These are phyloP conservation scores for Knufia fluminis DNA, from an alignment of 2,329 filamentous ascomycete genomes.

Conservation along the genomic window DNA sequence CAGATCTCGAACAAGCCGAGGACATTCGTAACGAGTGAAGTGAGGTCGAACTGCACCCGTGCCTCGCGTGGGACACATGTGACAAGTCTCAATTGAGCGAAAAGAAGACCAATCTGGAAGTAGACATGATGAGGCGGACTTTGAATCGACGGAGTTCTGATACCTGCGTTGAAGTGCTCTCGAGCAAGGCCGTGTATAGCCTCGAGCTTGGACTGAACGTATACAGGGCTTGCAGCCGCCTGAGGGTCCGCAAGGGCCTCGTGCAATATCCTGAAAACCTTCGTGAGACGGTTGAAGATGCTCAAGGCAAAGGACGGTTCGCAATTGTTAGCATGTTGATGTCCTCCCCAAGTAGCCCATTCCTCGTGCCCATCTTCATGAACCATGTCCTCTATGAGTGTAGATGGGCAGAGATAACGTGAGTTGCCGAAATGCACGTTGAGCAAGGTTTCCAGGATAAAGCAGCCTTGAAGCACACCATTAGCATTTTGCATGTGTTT, in stretches of 20 bases:
- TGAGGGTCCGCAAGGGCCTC: constrained; percentile 1
- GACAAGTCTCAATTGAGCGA: constrained; percentile 5
- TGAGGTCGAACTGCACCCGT: neutral
- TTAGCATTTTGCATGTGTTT: constrained; percentile 27
- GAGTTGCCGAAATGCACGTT: constrained; percentile 37
- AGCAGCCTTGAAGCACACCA: constrained; percentile 43
- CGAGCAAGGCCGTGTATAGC: neutral
- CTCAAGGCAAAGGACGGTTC: constrained; percentile 40
- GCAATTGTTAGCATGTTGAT: constrained; percentile 25
- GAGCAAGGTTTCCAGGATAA: constrained; percentile 45
- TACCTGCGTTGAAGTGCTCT: constrained; percentile 3
- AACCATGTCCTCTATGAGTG: constrained; percentile 33
- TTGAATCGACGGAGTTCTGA: neutral
- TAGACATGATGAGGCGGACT: constrained; percentile 11
- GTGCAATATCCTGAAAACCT: constrained; percentile 24
- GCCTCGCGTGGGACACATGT: neutral
- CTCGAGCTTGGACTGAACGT: constrained; percentile 3
- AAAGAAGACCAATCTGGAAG: constrained; percentile 7
- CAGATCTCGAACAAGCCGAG: constrained; percentile 5
- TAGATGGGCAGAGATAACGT: constrained; percentile 35
- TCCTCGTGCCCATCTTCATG: constrained; percentile 62
- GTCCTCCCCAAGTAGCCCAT: constrained; percentile 61
- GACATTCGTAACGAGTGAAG: neutral
- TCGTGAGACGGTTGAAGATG: constrained; percentile 44
- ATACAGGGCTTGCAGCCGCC: neutral